A percentile compares a stretch with the other conserved stretches of the same genome.
phyloP scores from a whole-genome alignment of 2,329 filamentous ascomycete species.

The Curvularia sp. region DNA sequence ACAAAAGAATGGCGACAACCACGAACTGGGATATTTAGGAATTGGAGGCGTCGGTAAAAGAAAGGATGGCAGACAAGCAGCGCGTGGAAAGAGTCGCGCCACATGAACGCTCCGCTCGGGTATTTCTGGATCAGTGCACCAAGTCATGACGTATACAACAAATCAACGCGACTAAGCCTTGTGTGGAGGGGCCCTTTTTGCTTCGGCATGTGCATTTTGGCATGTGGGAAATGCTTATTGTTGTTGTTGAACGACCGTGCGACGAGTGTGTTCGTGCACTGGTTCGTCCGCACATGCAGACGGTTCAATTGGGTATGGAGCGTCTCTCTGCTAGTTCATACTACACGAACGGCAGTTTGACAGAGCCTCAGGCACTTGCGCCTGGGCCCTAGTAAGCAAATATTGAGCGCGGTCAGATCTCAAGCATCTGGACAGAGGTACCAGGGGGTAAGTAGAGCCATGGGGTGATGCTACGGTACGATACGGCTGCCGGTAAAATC shows the following conservation, averaged over 20 bases:
- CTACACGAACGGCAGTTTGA: not conserved
- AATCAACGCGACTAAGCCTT: constrained; percentile 13
- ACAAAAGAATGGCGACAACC: not conserved
- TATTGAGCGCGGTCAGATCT: not conserved
- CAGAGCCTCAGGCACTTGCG: not conserved
- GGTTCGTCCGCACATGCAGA: not conserved
- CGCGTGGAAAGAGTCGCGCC: constrained; percentile 14
- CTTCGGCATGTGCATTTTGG: constrained; percentile 3
- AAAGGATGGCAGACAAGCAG: constrained; percentile 3
- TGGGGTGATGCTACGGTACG: not conserved
- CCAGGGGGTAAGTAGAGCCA: not conserved
- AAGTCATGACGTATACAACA: constrained; percentile 29
- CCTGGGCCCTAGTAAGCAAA: not conserved
- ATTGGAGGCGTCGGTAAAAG: not conserved
- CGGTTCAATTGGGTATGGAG: not conserved
- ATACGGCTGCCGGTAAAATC: not conserved
- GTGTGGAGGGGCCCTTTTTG: not conserved
- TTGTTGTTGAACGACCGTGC: constrained; percentile 5
- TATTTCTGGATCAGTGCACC: constrained; percentile 14
- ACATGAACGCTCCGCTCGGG: constrained; percentile 13
- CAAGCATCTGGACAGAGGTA: not conserved
- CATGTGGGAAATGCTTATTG: constrained; percentile 8
- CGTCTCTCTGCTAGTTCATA: not conserved
- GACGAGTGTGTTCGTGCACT: not conserved
- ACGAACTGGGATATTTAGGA: not conserved